Evolutionary conservation across 2,329 filamentous ascomycete genomes (phyloP).

Genomic region (Zalaria sp.): DNA sequence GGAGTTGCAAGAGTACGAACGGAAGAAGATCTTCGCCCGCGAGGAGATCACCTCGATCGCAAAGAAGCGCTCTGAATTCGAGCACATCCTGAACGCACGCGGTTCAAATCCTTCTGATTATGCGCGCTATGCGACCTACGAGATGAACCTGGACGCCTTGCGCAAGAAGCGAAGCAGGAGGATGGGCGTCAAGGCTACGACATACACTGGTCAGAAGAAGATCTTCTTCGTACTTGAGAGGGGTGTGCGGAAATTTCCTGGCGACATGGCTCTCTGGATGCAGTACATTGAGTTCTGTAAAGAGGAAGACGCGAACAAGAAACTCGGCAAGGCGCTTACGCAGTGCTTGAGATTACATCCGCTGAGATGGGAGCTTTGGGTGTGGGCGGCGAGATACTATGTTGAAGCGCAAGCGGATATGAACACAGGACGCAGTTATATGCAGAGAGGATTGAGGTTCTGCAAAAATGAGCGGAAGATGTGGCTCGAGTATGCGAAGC

Average conservation of each 20-base stretch:
- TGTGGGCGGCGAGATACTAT: slow-evolving; percentile 63
- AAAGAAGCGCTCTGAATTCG: slow-evolving; percentile 80
- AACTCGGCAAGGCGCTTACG: slow-evolving; percentile 45
- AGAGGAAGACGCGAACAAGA: slow-evolving; percentile 48
- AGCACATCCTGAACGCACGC: slow-evolving; percentile 76
- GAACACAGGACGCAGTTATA: slow-evolving; percentile 65
- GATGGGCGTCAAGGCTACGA: slow-evolving; percentile 58
- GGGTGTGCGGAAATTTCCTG: slow-evolving; percentile 70
- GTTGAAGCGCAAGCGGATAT: slow-evolving; percentile 76
- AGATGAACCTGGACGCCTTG: slow-evolving; percentile 55
- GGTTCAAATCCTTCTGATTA: slow-evolving; percentile 59
- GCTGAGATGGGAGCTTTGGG: slow-evolving; percentile 69
- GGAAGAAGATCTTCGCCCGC: slow-evolving; percentile 80
- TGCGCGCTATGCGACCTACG: slow-evolving; percentile 64
- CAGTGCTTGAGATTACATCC: slow-evolving; percentile 74
- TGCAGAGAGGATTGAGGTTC: slow-evolving; percentile 84
- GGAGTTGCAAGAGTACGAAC: slow-evolving; percentile 81
- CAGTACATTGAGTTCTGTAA: slow-evolving; percentile 76
- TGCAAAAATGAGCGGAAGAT: slow-evolving; percentile 60
- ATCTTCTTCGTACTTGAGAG: slow-evolving; percentile 85
- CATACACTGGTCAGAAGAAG: slow-evolving; percentile 56
- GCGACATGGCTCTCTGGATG: slow-evolving; percentile 70
- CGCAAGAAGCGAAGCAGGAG: slow-evolving; percentile 72
- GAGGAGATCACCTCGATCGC: slow-evolving; percentile 85
- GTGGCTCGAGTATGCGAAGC: slow-evolving; percentile 80